A percentile compares a stretch with the other conserved stretches of the same genome.
phyloP scores from a whole-genome alignment of 306 rosid genomes.

The Citrullus mucosospermus region DNA sequence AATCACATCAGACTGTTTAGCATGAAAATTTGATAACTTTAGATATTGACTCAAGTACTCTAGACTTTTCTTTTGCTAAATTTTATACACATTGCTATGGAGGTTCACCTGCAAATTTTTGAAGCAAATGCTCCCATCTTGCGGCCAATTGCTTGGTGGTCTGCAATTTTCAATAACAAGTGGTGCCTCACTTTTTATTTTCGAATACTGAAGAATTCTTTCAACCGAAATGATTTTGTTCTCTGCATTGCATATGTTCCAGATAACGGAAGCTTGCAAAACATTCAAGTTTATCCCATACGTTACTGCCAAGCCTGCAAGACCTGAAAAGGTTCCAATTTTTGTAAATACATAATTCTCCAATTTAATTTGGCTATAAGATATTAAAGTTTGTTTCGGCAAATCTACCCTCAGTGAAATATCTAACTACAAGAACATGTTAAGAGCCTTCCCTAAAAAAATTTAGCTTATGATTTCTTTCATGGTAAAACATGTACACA shows the following conservation, averaged over 20 bases:
- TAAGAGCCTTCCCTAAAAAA: background rate
- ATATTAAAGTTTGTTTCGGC: background rate
- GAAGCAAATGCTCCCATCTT: slow-evolving; percentile 67
- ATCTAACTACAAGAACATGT: background rate
- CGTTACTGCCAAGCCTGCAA: slow-evolving; percentile 93
- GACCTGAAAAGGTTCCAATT: slow-evolving; percentile 40
- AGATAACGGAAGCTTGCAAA: slow-evolving; percentile 73
- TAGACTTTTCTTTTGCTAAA: background rate
- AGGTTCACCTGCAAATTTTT: slow-evolving; percentile 51
- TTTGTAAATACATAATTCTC: background rate
- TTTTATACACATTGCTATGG: background rate
- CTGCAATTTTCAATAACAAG: slow-evolving; percentile 49
- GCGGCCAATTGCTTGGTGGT: slow-evolving; percentile 86
- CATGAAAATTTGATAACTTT: background rate
- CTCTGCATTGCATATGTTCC: slow-evolving; percentile 96
- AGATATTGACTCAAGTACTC: background rate
- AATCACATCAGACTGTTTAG: background rate
- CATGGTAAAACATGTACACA: background rate
- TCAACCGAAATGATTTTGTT: slow-evolving; percentile 94
- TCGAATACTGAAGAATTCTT: slow-evolving; percentile 75
- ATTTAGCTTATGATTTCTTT: background rate
- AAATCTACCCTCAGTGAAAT: background rate
- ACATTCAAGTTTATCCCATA: slow-evolving; percentile 90
- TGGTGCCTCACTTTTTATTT: slow-evolving; percentile 72
- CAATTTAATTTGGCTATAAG: background rate